Evolutionary conservation across 2,329 filamentous ascomycete species (phyloP).

Genomic region (Fusarium anguioides): DNA sequence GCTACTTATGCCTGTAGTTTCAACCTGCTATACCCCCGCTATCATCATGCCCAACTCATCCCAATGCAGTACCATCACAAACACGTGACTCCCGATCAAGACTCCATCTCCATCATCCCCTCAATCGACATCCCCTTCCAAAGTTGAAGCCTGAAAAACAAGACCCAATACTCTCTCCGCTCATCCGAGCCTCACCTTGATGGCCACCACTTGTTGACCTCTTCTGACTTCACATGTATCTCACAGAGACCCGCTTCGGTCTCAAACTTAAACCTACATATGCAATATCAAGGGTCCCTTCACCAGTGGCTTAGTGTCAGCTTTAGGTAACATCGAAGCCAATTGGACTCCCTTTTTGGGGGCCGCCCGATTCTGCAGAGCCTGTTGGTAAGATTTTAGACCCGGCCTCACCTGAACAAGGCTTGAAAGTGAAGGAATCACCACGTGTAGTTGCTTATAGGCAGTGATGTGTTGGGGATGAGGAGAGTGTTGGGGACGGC

Average conservation of each 20-base stretch:
- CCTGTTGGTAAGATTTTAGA: not conserved
- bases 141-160: not conserved
- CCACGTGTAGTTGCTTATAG: not conserved
- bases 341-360: not conserved
- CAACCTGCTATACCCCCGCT: no score
- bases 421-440: not conserved
- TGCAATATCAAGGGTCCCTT: not conserved
- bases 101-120: not conserved
- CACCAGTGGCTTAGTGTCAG: not conserved
- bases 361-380: no score
- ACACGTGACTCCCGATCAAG: no score
- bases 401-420: not conserved
- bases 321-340: not conserved
- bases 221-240: not conserved
- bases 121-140: no score
- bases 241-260: not conserved
- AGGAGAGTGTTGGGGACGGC: not conserved
- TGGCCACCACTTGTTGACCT: no score
- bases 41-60: no score
- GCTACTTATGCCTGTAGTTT: no score
- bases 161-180: not conserved
- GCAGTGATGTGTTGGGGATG: not conserved
- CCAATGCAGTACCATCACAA: no score
- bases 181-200: not conserved
- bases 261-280: not conserved